Evolutionary conservation across 495 filamentous ascomycete genomes (phyloP).

Genomic region (Xylaria telfairii): DNA sequence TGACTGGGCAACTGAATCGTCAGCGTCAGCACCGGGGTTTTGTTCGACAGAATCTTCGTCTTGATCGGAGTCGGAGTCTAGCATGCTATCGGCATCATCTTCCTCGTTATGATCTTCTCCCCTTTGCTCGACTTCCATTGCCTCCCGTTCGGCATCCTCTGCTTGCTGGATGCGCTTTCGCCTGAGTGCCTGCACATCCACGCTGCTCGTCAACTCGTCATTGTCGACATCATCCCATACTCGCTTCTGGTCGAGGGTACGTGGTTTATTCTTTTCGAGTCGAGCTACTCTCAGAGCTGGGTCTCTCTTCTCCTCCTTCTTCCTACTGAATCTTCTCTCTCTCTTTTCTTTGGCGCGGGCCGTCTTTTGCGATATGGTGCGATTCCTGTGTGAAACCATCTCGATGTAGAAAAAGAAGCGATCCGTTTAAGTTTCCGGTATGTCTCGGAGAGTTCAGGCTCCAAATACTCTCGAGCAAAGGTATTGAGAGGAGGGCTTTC

Average conservation of each 20-base stretch:
- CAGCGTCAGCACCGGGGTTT: slow-evolving; percentile 54
- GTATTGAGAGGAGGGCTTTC: background rate
- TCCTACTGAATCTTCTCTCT: slow-evolving; percentile 75
- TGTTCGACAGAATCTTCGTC: slow-evolving; percentile 41
- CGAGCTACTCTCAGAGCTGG: slow-evolving; percentile 75
- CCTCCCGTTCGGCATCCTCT: slow-evolving; percentile 56
- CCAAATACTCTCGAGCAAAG: background rate
- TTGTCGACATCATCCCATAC: slow-evolving; percentile 92
- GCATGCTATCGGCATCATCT: slow-evolving; percentile 77
- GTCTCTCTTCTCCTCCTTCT: slow-evolving; percentile 83
- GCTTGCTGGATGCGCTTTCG: slow-evolving; percentile 60
- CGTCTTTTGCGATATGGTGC: slow-evolving; percentile 65
- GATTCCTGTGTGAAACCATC: slow-evolving; percentile 43
- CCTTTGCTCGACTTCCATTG: slow-evolving; percentile 47
- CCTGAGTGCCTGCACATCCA: slow-evolving; percentile 80
- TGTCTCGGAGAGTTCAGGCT: background rate
- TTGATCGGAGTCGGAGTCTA: slow-evolving; percentile 59
- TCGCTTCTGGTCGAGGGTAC: slow-evolving; percentile 86
- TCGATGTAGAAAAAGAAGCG: background rate
- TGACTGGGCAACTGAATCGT: slow-evolving; percentile 44
- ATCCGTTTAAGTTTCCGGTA: background rate
- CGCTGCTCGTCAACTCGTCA: slow-evolving; percentile 74
- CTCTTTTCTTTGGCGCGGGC: slow-evolving; percentile 72
- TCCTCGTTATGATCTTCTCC: slow-evolving; percentile 50
- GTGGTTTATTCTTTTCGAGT: slow-evolving; percentile 76